Evolutionary conservation across 148 eudicot genomes (phyloP).

Genomic region (Rhododendron ferrugineum): DNA sequence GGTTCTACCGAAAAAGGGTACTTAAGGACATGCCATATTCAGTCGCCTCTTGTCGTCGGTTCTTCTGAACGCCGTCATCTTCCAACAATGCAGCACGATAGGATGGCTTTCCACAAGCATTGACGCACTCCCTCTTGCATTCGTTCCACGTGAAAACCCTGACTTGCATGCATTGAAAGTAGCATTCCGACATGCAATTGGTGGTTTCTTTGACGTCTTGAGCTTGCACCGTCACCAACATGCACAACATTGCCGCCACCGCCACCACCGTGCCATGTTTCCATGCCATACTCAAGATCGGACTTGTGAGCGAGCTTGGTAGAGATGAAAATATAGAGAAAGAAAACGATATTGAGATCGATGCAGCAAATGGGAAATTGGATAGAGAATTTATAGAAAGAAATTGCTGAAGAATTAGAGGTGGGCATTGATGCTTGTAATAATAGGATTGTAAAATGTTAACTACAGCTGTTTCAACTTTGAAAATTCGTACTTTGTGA

Average conservation of each 20-base stretch:
- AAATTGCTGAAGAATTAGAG: not conserved
- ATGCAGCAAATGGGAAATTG: not conserved
- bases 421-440: not conserved
- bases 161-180: constrained; percentile 8
- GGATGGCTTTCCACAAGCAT: not conserved
- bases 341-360: not conserved
- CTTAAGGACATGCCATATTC: constrained; percentile 8
- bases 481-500: not conserved
- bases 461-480: not conserved
- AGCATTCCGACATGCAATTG: constrained; percentile 1
- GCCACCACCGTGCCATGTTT: not conserved
- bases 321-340: not conserved
- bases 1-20: not conserved
- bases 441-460: not conserved
- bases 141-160: constrained; percentile 3
- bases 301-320: not conserved
- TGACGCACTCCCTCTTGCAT: constrained; percentile 1
- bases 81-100: not conserved
- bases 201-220: not conserved
- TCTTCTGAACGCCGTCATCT: not conserved
- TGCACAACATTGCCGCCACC: not conserved
- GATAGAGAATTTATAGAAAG: not conserved
- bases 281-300: not conserved
- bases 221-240: not conserved
- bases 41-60: too few species aligned